Evolutionary conservation across 768 basidiomycete genomes (phyloP).

Genomic region (Hygrophorus russula): DNA sequence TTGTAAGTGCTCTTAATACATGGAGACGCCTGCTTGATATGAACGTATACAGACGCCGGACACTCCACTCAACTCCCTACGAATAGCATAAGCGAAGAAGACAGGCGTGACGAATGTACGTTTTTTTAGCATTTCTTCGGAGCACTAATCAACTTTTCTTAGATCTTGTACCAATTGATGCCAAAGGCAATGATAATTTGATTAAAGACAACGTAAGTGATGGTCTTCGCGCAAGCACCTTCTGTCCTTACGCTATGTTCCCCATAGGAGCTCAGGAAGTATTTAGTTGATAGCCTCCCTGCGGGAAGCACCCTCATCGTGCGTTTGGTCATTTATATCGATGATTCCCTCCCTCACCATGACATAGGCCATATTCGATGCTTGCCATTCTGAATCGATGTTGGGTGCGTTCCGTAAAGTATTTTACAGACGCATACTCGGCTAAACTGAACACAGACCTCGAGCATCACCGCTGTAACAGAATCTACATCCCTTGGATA

Average conservation of each 20-base stretch:
- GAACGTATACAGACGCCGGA: slow-evolving; percentile 27
- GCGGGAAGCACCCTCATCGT: slow-evolving; percentile 13
- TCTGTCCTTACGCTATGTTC: neutral
- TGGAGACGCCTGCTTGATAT: neutral
- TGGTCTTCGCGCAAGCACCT: neutral
- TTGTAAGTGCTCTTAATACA: slow-evolving; percentile 23
- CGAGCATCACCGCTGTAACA: slow-evolving; percentile 31
- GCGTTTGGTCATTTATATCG: neutral
- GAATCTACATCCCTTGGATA: slow-evolving; percentile 34
- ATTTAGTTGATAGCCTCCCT: slow-evolving; percentile 13
- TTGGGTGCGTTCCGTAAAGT: slow-evolving; percentile 10
- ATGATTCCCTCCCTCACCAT: neutral
- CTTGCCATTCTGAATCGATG: slow-evolving; percentile 15
- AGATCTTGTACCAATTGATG: slow-evolving; percentile 1
- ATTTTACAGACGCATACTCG: too few relatives aligned
- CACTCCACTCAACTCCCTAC: slow-evolving; percentile 27
- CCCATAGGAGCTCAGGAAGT: slow-evolving; percentile 11
- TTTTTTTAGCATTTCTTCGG: neutral
- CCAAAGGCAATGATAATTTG: neutral
- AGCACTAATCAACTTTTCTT: neutral
- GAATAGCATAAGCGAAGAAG: slow-evolving; percentile 24
- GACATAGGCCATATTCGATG: slow-evolving; percentile 9
- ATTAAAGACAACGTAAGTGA: slow-evolving; percentile 5
- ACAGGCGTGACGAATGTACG: slow-evolving; percentile 32
- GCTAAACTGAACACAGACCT: slow-evolving; percentile 21